Evolutionary conservation across 1,284 basidiomycete genomes (phyloP), one percentile per base, ranked within the genome.

Genomic region (Trichosporon ovoides): DNA sequence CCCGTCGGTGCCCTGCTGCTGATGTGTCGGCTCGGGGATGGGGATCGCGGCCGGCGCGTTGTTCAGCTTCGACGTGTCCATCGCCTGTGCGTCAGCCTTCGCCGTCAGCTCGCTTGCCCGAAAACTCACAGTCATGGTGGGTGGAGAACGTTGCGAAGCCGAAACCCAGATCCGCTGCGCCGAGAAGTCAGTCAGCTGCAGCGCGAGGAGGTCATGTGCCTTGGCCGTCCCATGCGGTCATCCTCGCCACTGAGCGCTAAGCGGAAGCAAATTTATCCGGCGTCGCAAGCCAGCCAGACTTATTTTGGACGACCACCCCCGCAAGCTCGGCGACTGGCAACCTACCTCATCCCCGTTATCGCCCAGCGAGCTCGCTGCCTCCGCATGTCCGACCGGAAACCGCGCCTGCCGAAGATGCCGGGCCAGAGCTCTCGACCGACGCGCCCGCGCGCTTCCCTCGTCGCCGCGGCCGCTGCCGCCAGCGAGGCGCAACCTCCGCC

Each of bases 61-160:
- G 62, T 75, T 75, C 19, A 75, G 66, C 55, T 70, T 71, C 28
- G 60, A 59, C 5, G 73, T 68, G 62, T 74, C 71, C 48, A 75
- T 58, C 16, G 48, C 48, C 19, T 48, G 46, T 9, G 28, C 28
- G 13, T 37, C n/a, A n/a, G n/a, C n/a, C n/a, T n/a, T n/a, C n/a
- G n/a, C n/a, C n/a, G 34, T n/a, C 22, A 24, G 54, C 37, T 9
- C 2, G n/a, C 12, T 6, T 31, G 28, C 28, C 28, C 28, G 28
- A n/a, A n/a, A 7, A 38, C 43, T 28, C 43, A 48, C 43, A 31
- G 43, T 48, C 43, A 48, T 48, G 43, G 43, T 48, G 22, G 43
- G 43, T 24, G 9, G 22, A 28, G 19, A 18, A 9, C 16, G 13
- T n/a, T 38, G 37, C 18, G 38, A 22, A 20, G 38, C 18, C 9